Percentiles rank a stretch among this genome's conserved stretches.
These are phyloP conservation scores for Colletotrichum siamense DNA, from an alignment of 2,329 filamentous ascomycete genomes.

Conservation along the genomic window DNA sequence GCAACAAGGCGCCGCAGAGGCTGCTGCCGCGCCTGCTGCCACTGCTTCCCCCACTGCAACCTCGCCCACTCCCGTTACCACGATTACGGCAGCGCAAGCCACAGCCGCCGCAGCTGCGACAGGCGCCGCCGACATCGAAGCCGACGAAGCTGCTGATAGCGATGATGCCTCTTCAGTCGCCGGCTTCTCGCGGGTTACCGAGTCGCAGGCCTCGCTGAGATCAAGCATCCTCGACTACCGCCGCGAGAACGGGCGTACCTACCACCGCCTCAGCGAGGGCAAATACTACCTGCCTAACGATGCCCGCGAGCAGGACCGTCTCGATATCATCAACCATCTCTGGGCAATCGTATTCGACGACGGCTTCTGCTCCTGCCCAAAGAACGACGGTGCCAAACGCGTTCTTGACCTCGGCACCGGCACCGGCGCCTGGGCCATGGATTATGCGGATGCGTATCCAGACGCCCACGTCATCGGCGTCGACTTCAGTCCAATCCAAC, in stretches of 20 bases:
- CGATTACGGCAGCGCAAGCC: background rate
- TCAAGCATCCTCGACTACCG: background rate
- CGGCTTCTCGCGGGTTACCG: accelerated
- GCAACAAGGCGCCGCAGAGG: too few relatives aligned
- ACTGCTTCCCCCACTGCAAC: too few relatives aligned
- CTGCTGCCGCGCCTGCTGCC: too few relatives aligned
- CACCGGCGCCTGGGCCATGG: constrained; percentile 2
- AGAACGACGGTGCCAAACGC: constrained; percentile 21
- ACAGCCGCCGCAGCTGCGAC: background rate
- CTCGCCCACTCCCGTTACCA: too few relatives aligned
- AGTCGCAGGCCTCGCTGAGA: background rate
- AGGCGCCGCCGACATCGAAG: accelerated
- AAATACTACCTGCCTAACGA: constrained; percentile 30
- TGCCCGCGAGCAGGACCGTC: background rate
- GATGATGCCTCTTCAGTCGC: background rate
- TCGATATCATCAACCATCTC: constrained; percentile 39
- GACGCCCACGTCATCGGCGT: constrained; percentile 26
- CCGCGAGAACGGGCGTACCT: background rate
- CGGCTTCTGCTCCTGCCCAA: constrained; percentile 31
- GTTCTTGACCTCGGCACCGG: constrained; percentile 16
- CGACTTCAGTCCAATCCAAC: constrained; percentile 40
- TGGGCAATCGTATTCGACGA: constrained; percentile 34
- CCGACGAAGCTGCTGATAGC: accelerated
- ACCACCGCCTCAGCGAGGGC: constrained; percentile 21
- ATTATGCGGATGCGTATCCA: background rate